These are phyloP conservation scores for Tricholoma saponaceum DNA, from an alignment of 768 basidiomycete genomes.

Conservation along the genomic window DNA sequence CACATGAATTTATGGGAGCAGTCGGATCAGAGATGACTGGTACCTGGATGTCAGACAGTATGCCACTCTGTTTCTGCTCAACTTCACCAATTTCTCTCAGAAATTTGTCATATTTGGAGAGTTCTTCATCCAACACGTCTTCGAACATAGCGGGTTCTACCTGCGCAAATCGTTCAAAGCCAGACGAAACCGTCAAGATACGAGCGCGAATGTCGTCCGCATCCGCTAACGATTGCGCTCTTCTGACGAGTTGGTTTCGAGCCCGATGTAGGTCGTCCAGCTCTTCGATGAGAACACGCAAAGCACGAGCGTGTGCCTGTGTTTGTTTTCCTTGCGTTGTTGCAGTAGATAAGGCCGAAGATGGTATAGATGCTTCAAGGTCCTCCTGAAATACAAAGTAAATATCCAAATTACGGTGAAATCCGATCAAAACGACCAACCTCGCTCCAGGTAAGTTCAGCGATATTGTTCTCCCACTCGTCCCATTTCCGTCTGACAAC, in stretches of 20 bases:
- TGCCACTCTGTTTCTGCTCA: constrained; percentile 55
- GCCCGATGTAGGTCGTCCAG: constrained; percentile 68
- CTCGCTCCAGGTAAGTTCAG: constrained; percentile 64
- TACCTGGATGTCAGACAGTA: constrained; percentile 71
- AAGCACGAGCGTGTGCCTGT: constrained; percentile 58
- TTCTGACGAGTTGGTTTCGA: constrained; percentile 57
- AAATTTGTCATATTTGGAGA: constrained; percentile 79
- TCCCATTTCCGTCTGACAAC: constrained; percentile 82
- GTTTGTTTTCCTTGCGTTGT: constrained; percentile 44
- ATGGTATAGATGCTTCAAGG: constrained; percentile 66
- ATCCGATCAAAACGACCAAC: constrained; percentile 29
- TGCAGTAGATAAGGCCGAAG: constrained; percentile 42
- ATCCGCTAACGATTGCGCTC: constrained; percentile 57
- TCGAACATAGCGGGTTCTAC: constrained; percentile 87
- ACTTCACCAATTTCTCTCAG: constrained; percentile 53
- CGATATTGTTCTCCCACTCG: constrained; percentile 76
- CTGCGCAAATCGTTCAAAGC: constrained; percentile 63
- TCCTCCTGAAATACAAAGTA: constrained; percentile 40
- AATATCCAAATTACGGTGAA: not conserved
- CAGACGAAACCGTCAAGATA: constrained; percentile 62
- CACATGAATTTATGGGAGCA: not conserved
- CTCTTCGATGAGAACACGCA: constrained; percentile 74
- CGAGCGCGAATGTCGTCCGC: constrained; percentile 71
- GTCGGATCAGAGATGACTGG: not conserved
- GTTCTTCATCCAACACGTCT: constrained; percentile 70